A percentile compares a stretch with the other conserved stretches of the same genome.
These are phyloP conservation scores for Fusarium austroafricanum DNA, from an alignment of 2,329 filamentous ascomycete species.

Conservation along the genomic window DNA sequence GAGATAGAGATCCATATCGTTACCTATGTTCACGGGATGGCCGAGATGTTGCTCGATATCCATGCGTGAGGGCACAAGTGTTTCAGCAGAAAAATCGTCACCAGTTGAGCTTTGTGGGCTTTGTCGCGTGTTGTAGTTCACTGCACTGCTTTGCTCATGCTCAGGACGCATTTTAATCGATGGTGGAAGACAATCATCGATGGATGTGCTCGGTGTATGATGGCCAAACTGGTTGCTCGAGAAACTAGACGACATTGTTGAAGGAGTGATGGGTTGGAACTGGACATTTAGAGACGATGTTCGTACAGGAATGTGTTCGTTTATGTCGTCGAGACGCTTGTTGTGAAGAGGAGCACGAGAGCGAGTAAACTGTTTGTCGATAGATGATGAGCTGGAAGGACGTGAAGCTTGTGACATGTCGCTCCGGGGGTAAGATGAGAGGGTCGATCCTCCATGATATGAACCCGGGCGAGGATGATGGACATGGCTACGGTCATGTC, in stretches of 20 bases:
- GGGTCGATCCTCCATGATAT: constrained; percentile 18
- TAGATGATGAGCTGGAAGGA: constrained; percentile 43
- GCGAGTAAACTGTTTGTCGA: constrained; percentile 33
- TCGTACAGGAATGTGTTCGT: constrained; percentile 52
- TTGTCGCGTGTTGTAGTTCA: constrained; percentile 11
- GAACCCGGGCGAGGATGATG: constrained; percentile 23
- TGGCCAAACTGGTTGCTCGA: constrained; percentile 58
- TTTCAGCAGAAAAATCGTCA: constrained; percentile 35
- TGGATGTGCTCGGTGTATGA: constrained; percentile 60
- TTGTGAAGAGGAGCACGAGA: constrained; percentile 32
- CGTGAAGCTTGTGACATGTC: constrained; percentile 37
- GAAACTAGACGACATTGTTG: constrained; percentile 47
- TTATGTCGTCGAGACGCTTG: constrained; percentile 49
- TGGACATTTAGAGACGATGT: constrained; percentile 51
- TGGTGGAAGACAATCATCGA: constrained; percentile 50
- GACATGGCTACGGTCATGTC: neutral
- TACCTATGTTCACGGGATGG: neutral
- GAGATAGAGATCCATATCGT: constrained; percentile 23
- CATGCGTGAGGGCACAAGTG: constrained; percentile 22
- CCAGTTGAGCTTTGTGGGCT: constrained; percentile 26
- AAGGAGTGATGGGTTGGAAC: constrained; percentile 52
- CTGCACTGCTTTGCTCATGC: constrained; percentile 16
- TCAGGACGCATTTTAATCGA: constrained; percentile 44
- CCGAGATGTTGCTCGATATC: constrained; percentile 14
- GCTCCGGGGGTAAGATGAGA: constrained; percentile 20